phyloP scores from a whole-genome alignment of 1,139 yeast genomes.

The Kodamaea arcana region DNA sequence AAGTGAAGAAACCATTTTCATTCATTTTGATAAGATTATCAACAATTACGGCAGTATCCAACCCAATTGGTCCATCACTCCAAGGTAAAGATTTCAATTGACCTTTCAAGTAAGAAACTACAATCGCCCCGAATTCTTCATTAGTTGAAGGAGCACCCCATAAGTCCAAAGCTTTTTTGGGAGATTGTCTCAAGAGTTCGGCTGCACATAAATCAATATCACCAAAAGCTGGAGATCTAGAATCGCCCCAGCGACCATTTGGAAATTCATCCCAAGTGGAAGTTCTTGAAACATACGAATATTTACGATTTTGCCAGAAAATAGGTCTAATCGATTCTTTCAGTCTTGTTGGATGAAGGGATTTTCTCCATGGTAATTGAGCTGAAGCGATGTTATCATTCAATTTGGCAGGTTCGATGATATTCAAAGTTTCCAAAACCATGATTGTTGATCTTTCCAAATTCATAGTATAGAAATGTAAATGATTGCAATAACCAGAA shows the following conservation, averaged over 20 bases:
- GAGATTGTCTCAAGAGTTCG: constrained; percentile 74
- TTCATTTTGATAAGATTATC: constrained; percentile 60
- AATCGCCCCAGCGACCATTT: constrained; percentile 93
- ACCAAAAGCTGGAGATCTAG: constrained; percentile 91
- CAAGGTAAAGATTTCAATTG: constrained; percentile 79
- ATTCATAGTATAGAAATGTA: constrained; percentile 96
- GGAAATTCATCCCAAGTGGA: constrained; percentile 95
- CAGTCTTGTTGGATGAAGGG: constrained; percentile 75
- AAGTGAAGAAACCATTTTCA: constrained; percentile 64
- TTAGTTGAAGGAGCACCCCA: constrained; percentile 79
- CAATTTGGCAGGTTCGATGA: constrained; percentile 45
- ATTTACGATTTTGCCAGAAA: constrained; percentile 93
- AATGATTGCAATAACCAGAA: constrained; percentile 73
- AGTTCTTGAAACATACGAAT: constrained; percentile 84
- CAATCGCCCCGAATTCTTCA: constrained; percentile 57
- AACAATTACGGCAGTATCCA: constrained; percentile 67
- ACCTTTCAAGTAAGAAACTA: constrained; percentile 65
- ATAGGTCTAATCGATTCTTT: constrained; percentile 89
- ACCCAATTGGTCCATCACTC: constrained; percentile 87
- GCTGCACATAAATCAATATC: constrained; percentile 79
- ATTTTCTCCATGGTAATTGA: constrained; percentile 83
- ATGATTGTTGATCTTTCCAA: constrained; percentile 85
- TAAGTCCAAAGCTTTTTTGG: constrained; percentile 70
- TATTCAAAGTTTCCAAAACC: constrained; percentile 72
- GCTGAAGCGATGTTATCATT: constrained; percentile 39